phyloP scores from a whole-genome alignment of 192 early-diverging fungal species.

The Thamnidium elegans region DNA sequence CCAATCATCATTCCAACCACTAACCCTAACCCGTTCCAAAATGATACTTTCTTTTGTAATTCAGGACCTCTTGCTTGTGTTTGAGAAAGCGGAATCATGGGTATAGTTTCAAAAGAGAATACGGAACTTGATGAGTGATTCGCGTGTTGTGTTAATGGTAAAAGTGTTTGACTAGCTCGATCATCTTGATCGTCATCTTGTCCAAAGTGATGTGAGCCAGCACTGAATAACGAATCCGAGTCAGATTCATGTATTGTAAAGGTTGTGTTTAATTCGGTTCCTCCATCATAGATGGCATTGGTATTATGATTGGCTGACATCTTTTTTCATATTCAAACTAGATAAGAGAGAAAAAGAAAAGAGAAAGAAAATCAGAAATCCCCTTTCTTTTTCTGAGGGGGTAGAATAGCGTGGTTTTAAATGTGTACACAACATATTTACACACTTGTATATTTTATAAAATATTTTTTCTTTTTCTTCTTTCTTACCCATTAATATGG shows the following conservation, averaged over 20 bases:
- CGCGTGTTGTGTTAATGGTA: conserved; percentile 23
- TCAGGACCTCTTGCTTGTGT: conserved; percentile 39
- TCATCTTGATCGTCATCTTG: conserved; percentile 18
- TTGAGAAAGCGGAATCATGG: conserved; percentile 38
- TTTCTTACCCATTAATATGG: too few relatives aligned
- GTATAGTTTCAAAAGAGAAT: conserved; percentile 36
- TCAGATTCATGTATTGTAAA: background rate
- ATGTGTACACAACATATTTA: too few relatives aligned
- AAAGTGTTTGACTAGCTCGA: conserved; percentile 24
- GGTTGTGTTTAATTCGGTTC: too few relatives aligned
- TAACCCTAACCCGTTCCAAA: conserved; percentile 64
- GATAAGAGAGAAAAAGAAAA: too few relatives aligned
- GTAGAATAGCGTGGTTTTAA: too few relatives aligned
- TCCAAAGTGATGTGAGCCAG: background rate
- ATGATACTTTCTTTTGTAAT: conserved; percentile 56
- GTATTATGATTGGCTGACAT: too few relatives aligned
- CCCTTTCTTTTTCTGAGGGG: too few relatives aligned
- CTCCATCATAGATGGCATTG: too few relatives aligned
- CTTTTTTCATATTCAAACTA: too few relatives aligned
- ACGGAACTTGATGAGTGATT: conserved; percentile 23
- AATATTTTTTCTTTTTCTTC: too few relatives aligned
- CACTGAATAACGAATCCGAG: conserved; percentile 10
- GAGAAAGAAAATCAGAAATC: too few relatives aligned
- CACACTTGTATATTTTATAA: too few relatives aligned
- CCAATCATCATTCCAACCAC: conserved; percentile 78